These are phyloP conservation scores for Inga oerstediana DNA, from an alignment of 306 rosid genomes.

Conservation along the genomic window DNA sequence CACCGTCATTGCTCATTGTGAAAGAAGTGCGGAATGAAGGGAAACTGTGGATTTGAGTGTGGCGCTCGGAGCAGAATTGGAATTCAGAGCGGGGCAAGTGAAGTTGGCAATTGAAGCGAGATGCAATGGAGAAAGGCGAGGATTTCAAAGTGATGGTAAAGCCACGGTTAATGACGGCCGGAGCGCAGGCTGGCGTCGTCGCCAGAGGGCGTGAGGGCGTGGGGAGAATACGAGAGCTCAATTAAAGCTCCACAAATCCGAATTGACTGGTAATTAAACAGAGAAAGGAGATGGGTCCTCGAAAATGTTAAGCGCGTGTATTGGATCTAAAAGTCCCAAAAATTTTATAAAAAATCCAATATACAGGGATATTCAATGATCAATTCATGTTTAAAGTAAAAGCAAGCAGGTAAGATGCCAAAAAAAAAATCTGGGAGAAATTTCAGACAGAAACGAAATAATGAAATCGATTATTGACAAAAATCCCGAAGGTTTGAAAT, in stretches of 20 bases:
- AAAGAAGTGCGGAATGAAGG: background rate
- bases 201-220: conserved; percentile 23
- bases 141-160: conserved; percentile 6
- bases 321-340: background rate
- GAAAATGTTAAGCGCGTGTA: conserved; percentile 29
- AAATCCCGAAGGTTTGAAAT: too few relatives aligned
- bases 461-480: too few relatives aligned
- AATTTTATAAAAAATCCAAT: too few relatives aligned
- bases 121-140: background rate
- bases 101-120: conserved; percentile 2
- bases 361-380: too few relatives aligned
- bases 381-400: too few relatives aligned
- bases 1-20: background rate
- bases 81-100: background rate
- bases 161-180: background rate
- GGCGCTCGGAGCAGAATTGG: background rate
- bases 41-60: background rate
- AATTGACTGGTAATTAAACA: conserved; percentile 26
- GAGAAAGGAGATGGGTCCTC: background rate
- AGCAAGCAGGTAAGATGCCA: too few relatives aligned
- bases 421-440: too few relatives aligned
- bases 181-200: background rate
- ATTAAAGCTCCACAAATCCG: background rate
- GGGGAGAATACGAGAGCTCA: background rate
- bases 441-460: too few relatives aligned